Conservation (phyloP, 129 eudicot genomes). For the Artemisia annua region DNA sequence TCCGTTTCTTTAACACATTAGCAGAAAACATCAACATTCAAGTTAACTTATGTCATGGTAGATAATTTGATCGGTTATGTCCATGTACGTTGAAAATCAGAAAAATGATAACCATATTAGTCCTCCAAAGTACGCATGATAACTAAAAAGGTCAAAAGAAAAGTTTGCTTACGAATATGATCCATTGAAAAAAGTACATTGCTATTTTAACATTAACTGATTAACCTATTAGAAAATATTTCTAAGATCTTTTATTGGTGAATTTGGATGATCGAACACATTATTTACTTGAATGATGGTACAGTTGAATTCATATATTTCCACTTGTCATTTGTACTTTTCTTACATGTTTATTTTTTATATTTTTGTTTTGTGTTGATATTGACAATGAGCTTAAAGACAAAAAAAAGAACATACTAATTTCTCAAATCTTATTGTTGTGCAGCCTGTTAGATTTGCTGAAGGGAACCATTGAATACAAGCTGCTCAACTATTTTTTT, state of each 20-base stretch:
- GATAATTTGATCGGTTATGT: too few species aligned
- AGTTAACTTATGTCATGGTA: too few species aligned
- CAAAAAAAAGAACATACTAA: not conserved
- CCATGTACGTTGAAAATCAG: too few species aligned
- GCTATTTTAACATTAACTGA: too few species aligned
- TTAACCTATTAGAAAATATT: too few species aligned
- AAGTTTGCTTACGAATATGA: too few species aligned
- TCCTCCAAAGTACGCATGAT: too few species aligned
- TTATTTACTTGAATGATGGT: not conserved
- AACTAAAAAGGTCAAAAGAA: too few species aligned
- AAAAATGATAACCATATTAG: too few species aligned
- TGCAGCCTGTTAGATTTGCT: not conserved
- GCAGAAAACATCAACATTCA: too few species aligned
- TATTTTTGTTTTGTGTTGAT: not conserved
- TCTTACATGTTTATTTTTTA: not conserved
- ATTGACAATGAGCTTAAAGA: not conserved
- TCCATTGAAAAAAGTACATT: too few species aligned
- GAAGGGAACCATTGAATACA: not conserved
- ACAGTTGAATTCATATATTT: slow-evolving; percentile 2
- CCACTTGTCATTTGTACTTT: not conserved
- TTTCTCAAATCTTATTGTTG: not conserved
- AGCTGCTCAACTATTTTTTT: not conserved
- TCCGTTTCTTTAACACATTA: too few species aligned
- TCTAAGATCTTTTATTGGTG: not conserved
- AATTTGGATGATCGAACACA: not conserved